A percentile compares a stretch with the other conserved stretches of the same genome.
Evolutionary conservation across 2,329 filamentous ascomycete species (phyloP).

Genomic region (Raffaelea ambrosiae): DNA sequence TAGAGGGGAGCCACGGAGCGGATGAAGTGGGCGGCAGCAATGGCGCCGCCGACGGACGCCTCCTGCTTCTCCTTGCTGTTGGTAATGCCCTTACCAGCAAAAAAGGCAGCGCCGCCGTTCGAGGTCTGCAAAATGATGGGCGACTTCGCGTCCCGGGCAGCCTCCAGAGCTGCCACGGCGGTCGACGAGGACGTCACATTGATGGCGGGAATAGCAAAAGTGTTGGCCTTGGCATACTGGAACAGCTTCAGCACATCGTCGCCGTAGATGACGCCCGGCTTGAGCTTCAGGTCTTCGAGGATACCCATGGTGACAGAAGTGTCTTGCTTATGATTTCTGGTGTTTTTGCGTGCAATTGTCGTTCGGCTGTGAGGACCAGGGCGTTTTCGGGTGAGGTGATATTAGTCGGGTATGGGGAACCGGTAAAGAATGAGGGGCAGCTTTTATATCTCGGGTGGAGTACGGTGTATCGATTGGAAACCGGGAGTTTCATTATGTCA

Average conservation of each 20-base stretch:
- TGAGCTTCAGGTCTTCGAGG: conserved; percentile 36
- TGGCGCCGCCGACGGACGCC: conserved; percentile 78
- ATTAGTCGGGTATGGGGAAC: not conserved
- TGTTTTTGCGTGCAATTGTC: not conserved
- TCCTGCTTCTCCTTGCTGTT: conserved; percentile 81
- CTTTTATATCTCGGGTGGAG: not conserved
- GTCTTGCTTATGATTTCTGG: too few species aligned
- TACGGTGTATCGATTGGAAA: not conserved
- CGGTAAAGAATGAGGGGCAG: not conserved
- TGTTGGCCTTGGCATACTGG: conserved; percentile 79
- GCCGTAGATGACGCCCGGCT: conserved; percentile 46
- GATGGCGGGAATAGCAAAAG: conserved; percentile 82
- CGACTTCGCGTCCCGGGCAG: conserved; percentile 82
- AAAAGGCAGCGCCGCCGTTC: conserved; percentile 89
- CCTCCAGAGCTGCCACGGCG: conserved; percentile 60
- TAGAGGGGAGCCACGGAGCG: conserved; percentile 79
- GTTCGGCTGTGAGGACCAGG: not conserved
- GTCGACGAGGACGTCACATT: conserved; percentile 90
- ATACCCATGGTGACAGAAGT: conserved; percentile 19
- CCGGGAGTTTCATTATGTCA: not conserved
- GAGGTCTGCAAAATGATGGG: conserved; percentile 91
- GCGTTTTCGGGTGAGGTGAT: too few species aligned
- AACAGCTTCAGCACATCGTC: conserved; percentile 60
- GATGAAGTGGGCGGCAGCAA: conserved; percentile 91
- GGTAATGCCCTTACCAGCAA: conserved; percentile 80